Base-by-base conservation (phyloP, 345 rosid genomes). In the Ceriops decandra region DNA sequence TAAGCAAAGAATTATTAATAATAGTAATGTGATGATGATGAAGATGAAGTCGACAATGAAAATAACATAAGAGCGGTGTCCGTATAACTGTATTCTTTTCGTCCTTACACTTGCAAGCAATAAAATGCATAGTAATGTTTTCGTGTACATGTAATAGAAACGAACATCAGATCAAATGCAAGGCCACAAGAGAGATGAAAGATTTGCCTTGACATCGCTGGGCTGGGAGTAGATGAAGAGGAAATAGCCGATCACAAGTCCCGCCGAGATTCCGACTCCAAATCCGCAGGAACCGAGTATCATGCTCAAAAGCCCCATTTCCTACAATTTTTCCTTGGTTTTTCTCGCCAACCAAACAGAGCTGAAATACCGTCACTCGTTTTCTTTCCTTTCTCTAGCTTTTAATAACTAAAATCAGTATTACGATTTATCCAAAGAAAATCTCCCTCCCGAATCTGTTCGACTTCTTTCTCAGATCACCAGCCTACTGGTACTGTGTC, bases 151-250 rank as follows among this genome's bases (percentile, higher is more conserved):
- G 28, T 15, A 56, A 24, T n/a, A 53, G 11, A 6, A 53, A 10
- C 5, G 2, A 6, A 11, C 28, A 56, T 21, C 20, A 22, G 21
- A 32, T 21, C 10, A 57, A 20, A 36, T 9, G 21, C 22, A 49
- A 38, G 15, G 9, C 17, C 49, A n/a, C 46, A 47, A 47, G 54
- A 30, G 64, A 52, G 28, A 54, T 27, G 38, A 36, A 58, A 51
- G 28, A 27, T 31, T 19, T 32, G 85, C 99, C 96, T 91, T 84
- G 16, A 95, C 98, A 61, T 87, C 88, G 73, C 67, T 63, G 42
- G 98, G 91, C 75, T 80, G 92, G 71, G 82, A 69, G 80, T 86
- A 91, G 76, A 91, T 87, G 88, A 90, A 95, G 1, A 95, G 77
- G 64, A 46, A 76, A 72, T 95, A 95, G 0, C 99, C 99, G 74